Evolutionary conservation across 176 grass and related monocot genomes (phyloP), one percentile per base, ranked within the genome.

Genomic region (Eremochloa ophiuroides): DNA sequence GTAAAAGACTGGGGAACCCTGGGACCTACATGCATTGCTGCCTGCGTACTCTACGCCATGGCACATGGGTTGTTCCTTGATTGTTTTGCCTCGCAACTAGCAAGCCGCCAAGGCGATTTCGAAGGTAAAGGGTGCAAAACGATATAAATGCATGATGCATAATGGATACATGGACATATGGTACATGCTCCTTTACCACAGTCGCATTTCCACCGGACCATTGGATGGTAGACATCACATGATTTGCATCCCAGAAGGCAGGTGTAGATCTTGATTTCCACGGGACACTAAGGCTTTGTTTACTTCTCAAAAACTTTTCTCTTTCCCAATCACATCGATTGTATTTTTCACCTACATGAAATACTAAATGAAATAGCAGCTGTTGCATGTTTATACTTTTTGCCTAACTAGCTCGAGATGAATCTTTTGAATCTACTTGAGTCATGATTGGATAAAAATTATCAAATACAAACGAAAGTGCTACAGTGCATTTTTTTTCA

Each of bases 31-130:
- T n/a, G 67, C 67, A 70, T 43, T 17, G 37, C 69, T 43, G 31
- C 34, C 17, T 74, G 62, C 84, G 10, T 10, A 44, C 48, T 77
- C 74, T 62, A 85, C 40, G 71, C 79, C 60, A 87, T 28, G n/a
- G 18, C 91, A 93, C 91, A 93, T 85, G 91, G 87, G 47, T 5
- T 89, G 91, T 72, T 63, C 26, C 68, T 42, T 59, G 35, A 30
- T 73, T 28, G 69, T 13, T 71, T 22, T 40, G 28, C 61, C 47
- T 74, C 16, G 79, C 55, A 50, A 47, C 37, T 74, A 15, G 79
- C 56, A 51, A 50, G 29, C 39, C 34, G 33, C 79, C 65, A 31
- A 26, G 41, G 33, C 26, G 10, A 12, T 58, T 86, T 34, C 27
- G 44, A 4, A 7, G 33, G 55, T 41, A 4, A 56, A 18, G 6